Evolutionary conservation across 1,284 basidiomycete species (phyloP), one percentile per base, ranked within the genome.

Genomic region (Puccinia horiana): DNA sequence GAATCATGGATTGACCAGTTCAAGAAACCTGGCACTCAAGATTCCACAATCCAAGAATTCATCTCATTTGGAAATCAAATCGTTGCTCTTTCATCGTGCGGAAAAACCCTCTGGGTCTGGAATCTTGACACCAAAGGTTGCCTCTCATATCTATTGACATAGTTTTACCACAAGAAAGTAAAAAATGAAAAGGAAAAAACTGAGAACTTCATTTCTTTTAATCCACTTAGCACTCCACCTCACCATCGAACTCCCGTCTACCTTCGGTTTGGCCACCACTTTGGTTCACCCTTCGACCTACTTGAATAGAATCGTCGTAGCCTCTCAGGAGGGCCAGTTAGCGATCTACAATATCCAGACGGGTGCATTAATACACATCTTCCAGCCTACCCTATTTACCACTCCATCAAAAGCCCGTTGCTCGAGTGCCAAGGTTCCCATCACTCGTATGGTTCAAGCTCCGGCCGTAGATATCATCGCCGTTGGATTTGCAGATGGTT

Each of bases 391-490:
- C n/a, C 80, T 44, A 40, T 44, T 42, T 29, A 70, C 37, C 29
- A 67, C 67, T n/a, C 87, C 89, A 49, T 84, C 85, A 14, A 67
- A 61, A 72, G 52, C 63, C 23, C 85, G 79, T 40, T 85, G 85
- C n/a, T 84, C 86, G 72, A 86, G 6, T 75, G 86, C 11, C 58
- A 85, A 0, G 86, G 26, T 87, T 63, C 89, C 92, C 1, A 91
- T 98, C 83, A 95, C 94, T 0, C 89, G 91, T 2, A 87, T 99
- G 65, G 91, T 91, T 0, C 97, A 98, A 86, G 95, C 94, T 14
- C 96, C 97, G 23, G 97, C 96, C 8, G 92, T 99, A 80, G 97
- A 99, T 85, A 94, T 99, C 8, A 90, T 99, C 42, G 97, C 94
- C 18, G 89, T 98, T 78, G 96, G 95, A 0, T 95, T 94, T 85